phyloP scores from a whole-genome alignment of 805 yeast genomes.

The Scheffersomyces amazonensis region DNA sequence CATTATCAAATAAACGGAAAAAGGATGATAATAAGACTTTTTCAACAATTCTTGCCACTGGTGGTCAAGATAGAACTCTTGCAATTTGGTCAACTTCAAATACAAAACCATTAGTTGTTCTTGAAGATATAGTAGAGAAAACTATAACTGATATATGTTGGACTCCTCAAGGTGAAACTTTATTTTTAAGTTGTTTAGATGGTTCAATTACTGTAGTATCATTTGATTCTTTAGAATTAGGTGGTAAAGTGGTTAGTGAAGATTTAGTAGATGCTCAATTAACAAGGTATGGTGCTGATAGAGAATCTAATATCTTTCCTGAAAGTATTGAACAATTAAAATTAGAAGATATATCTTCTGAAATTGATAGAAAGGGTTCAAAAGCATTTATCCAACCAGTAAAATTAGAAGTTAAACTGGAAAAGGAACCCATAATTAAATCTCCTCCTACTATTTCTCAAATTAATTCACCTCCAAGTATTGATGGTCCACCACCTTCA shows the following conservation, averaged over 20 bases:
- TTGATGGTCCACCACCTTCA: neutral
- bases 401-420: conserved; percentile 16
- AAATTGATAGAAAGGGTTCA: conserved; percentile 3
- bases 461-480: neutral
- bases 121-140: conserved; percentile 69
- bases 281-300: conserved; percentile 82
- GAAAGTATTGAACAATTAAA: conserved; percentile 78
- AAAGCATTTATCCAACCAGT: conserved; percentile 6
- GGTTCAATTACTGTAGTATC: conserved; percentile 70
- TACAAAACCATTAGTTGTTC: conserved; percentile 76
- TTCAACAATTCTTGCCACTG: conserved; percentile 85
- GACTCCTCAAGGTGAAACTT: conserved; percentile 74
- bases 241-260: conserved; percentile 66
- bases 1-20: conserved; percentile 11
- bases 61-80: conserved; percentile 88
- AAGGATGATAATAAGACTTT: conserved; percentile 29
- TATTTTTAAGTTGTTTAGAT: conserved; percentile 81
- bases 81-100: conserved; percentile 84
- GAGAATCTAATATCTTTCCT: conserved; percentile 80
- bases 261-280: conserved; percentile 63
- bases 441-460: neutral
- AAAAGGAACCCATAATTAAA: neutral
- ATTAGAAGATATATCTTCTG: conserved; percentile 62
- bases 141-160: conserved; percentile 88
- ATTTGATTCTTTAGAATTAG: conserved; percentile 66